Evolutionary conservation across 1,284 basidiomycete genomes (phyloP).

Genomic region (Ceratobasidium theobromae): DNA sequence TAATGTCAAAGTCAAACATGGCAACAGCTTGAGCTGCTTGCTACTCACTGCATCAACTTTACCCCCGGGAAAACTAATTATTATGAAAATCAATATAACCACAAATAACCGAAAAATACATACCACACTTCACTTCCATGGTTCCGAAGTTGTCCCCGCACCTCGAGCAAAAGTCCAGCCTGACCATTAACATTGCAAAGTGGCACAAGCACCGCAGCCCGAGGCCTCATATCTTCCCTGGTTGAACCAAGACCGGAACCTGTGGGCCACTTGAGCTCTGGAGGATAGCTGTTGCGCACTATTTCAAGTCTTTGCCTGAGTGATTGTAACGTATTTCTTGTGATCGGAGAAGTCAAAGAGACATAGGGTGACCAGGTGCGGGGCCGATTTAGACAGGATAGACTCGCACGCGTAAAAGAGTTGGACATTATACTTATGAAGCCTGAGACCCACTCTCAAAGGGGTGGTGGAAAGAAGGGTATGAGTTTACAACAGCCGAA

Average conservation of each 20-base stretch:
- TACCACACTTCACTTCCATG: slow-evolving; percentile 84
- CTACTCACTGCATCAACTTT: slow-evolving; percentile 59
- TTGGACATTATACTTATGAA: not conserved
- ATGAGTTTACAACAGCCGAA: too few species aligned
- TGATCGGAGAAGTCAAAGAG: slow-evolving; percentile 26
- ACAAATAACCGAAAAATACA: slow-evolving; percentile 37
- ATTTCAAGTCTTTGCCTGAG: slow-evolving; percentile 9
- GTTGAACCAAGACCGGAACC: not conserved
- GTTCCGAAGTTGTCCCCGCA: slow-evolving; percentile 63
- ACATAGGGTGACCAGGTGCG: slow-evolving; percentile 26
- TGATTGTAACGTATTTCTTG: slow-evolving; percentile 17
- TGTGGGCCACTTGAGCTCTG: slow-evolving; percentile 12
- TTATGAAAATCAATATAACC: not conserved
- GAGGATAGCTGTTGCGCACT: slow-evolving; percentile 10
- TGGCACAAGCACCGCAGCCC: slow-evolving; percentile 70
- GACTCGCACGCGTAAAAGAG: not conserved
- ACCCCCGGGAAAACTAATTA: slow-evolving; percentile 76
- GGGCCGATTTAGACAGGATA: slow-evolving; percentile 5
- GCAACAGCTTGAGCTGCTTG: not conserved
- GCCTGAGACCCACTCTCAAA: not conserved
- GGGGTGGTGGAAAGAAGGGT: too few species aligned
- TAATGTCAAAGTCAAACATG: not conserved
- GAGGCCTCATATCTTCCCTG: not conserved
- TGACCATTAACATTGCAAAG: slow-evolving; percentile 66
- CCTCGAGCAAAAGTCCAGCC: slow-evolving; percentile 69